phyloP scores from a whole-genome alignment of 169 alveolate genomes.

The Babesia caballi region DNA sequence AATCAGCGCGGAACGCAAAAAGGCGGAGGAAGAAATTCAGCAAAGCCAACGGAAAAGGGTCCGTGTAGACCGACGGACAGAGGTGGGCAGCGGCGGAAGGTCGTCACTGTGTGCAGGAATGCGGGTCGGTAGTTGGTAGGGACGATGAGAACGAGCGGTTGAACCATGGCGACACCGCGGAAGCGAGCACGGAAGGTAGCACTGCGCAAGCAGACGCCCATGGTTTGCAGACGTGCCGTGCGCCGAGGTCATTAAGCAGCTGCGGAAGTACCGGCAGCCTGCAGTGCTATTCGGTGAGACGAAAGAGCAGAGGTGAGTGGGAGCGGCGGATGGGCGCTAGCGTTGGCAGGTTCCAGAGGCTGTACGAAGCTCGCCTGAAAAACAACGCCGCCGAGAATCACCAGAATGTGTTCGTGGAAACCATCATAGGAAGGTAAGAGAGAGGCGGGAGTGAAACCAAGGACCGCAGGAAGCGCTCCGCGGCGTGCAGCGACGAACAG shows the following conservation, averaged over 20 bases:
- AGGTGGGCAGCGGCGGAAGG: no score
- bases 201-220: neutral
- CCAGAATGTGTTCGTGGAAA: slow-evolving; percentile 3
- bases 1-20: slow-evolving; percentile 14
- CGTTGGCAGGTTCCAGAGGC: neutral
- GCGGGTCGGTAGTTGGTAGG: no score
- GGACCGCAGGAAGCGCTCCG: neutral
- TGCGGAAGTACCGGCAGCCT: slow-evolving; percentile 39
- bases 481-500: neutral
- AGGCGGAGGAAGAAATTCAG: slow-evolving; percentile 26
- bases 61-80: neutral
- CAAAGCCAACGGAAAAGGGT: slow-evolving; percentile 19
- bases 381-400: neutral
- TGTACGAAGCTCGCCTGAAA: slow-evolving; percentile 1
- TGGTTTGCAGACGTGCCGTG: slow-evolving; percentile 20
- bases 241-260: slow-evolving; percentile 13
- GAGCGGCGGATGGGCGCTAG: neutral
- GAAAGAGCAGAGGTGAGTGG: slow-evolving; percentile 37
- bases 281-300: slow-evolving; percentile 47
- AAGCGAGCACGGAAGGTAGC: neutral
- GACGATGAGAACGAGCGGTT: neutral
- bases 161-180: neutral
- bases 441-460: no score
- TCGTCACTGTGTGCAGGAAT: no score
- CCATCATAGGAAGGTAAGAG: slow-evolving; percentile 4